phyloP scores from a whole-genome alignment of 2,329 filamentous ascomycete genomes.

The Claviceps paspali region DNA sequence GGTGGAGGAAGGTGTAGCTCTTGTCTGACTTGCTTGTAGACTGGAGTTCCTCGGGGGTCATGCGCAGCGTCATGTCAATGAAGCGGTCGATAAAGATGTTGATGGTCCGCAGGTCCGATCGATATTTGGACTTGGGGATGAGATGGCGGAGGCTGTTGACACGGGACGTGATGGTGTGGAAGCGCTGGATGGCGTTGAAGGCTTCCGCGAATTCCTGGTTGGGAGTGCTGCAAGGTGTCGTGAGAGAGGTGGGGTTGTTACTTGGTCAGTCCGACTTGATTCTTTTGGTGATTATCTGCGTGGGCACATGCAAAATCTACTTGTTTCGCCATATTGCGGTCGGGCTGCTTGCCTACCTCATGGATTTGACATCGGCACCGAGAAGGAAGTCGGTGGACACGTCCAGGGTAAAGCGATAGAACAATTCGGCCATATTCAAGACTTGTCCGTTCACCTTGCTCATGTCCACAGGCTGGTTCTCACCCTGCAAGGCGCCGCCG shows the following conservation, averaged over 20 bases:
- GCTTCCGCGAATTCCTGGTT: conserved; percentile 49
- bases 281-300: background rate
- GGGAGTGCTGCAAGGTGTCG: conserved; percentile 19
- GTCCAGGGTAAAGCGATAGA: conserved; percentile 78
- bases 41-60: conserved; percentile 49
- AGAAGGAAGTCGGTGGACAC: conserved; percentile 77
- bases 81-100: conserved; percentile 66
- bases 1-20: conserved; percentile 74
- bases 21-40: conserved; percentile 52
- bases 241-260: background rate
- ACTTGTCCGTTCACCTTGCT: conserved; percentile 43
- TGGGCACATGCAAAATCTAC: too few species aligned
- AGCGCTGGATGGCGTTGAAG: conserved; percentile 53
- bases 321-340: too few species aligned
- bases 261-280: background rate
- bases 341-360: conserved; percentile 33
- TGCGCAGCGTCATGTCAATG: conserved; percentile 46
- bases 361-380: conserved; percentile 53
- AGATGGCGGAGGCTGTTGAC: conserved; percentile 20
- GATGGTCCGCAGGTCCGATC: conserved; percentile 48
- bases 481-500: conserved; percentile 39
- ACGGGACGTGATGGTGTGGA: conserved; percentile 43
- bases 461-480: conserved; percentile 48
- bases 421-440: conserved; percentile 58
- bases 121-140: conserved; percentile 51